A percentile compares a stretch with the other conserved stretches of the same genome.
phyloP scores from a whole-genome alignment of 768 basidiomycete genomes.

The Xerocomus potaroensis region DNA sequence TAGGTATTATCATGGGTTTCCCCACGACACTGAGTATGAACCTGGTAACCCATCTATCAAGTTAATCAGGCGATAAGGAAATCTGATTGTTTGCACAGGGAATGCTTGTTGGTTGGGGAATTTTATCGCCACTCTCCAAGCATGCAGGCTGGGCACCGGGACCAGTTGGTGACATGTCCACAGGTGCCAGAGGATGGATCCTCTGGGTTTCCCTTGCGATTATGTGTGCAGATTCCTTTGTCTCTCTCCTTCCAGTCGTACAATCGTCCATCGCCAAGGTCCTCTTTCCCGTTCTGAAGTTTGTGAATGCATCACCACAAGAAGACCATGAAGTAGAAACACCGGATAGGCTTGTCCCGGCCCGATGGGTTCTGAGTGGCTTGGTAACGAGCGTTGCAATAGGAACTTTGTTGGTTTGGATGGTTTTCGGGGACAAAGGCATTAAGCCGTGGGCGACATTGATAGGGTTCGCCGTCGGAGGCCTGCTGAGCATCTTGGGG shows the following conservation, averaged over 20 bases:
- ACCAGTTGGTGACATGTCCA: slow-evolving; percentile 79
- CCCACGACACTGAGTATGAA: slow-evolving; percentile 94
- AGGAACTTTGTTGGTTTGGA: slow-evolving; percentile 81
- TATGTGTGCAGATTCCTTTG: slow-evolving; percentile 89
- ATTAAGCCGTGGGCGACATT: slow-evolving; percentile 95
- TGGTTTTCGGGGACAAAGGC: slow-evolving; percentile 85
- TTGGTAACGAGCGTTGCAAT: slow-evolving; percentile 53
- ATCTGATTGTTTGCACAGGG: slow-evolving; percentile 46
- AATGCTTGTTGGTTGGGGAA: slow-evolving; percentile 95
- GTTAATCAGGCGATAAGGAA: not conserved
- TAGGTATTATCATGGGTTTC: slow-evolving; percentile 97
- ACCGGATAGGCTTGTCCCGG: slow-evolving; percentile 76
- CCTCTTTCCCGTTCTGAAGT: slow-evolving; percentile 27
- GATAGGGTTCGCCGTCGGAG: slow-evolving; percentile 78
- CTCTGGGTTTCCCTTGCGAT: slow-evolving; percentile 95
- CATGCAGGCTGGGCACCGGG: slow-evolving; percentile 89
- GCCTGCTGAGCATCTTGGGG: slow-evolving; percentile 86
- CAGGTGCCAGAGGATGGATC: slow-evolving; percentile 93
- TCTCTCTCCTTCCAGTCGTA: slow-evolving; percentile 78
- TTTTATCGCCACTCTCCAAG: slow-evolving; percentile 88
- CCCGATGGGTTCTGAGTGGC: slow-evolving; percentile 71
- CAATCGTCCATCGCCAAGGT: slow-evolving; percentile 45
- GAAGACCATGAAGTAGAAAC: slow-evolving; percentile 69
- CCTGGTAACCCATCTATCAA: slow-evolving; percentile 44
- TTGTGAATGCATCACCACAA: slow-evolving; percentile 12